These are phyloP conservation scores for Metschnikowia gruessii DNA, from an alignment of 805 yeast species.

Conservation along the genomic window DNA sequence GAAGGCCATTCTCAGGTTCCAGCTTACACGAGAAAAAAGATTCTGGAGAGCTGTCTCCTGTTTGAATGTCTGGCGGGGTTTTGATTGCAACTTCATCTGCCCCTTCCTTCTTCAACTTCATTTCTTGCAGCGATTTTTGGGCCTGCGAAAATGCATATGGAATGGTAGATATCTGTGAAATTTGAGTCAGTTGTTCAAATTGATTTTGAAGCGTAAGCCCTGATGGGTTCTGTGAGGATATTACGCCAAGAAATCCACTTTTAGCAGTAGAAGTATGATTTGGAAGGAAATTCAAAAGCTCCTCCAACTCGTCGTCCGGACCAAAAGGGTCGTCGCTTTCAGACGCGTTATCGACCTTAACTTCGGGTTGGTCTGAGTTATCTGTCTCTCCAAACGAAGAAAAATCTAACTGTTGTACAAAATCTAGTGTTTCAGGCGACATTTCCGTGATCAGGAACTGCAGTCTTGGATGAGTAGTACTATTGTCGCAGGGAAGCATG, in stretches of 20 bases:
- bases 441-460: conserved; percentile 9
- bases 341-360: conserved; percentile 4
- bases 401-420: conserved; percentile 18
- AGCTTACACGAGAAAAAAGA: conserved; percentile 4
- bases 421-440: conserved; percentile 13
- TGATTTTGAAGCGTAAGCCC: too few relatives aligned
- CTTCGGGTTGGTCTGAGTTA: not conserved
- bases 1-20: not conserved
- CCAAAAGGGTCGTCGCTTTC: conserved; percentile 22
- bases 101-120: not conserved
- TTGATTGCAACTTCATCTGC: not conserved
- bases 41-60: conserved; percentile 1
- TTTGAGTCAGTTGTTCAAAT: not conserved
- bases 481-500: conserved; percentile 9
- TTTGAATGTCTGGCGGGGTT: not conserved
- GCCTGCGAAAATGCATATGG: conserved; percentile 4
- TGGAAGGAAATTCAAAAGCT: conserved; percentile 9
- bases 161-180: not conserved
- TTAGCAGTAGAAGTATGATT: not conserved
- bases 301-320: conserved; percentile 21
- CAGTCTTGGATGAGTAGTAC: not conserved
- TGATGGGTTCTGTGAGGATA: not conserved
- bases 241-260: not conserved
- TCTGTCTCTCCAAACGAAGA: conserved; percentile 19
- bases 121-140: not conserved